These are phyloP conservation scores for Stevia rebaudiana DNA, from an alignment of 140 eudicot genomes.

Conservation along the genomic window DNA sequence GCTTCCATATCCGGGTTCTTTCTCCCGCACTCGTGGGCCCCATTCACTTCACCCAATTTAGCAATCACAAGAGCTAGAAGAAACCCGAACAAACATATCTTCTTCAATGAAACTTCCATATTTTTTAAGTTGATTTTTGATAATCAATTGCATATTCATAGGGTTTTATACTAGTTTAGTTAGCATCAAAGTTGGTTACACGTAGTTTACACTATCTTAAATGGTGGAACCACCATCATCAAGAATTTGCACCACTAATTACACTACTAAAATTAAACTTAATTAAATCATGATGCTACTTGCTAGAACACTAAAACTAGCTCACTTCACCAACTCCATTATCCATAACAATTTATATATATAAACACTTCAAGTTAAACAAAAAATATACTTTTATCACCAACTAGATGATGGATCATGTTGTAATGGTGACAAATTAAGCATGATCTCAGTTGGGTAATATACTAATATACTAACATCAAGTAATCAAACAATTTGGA, in stretches of 20 bases:
- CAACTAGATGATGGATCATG: too few relatives aligned
- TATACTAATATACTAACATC: not conserved
- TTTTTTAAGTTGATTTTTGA: slow-evolving; percentile 12
- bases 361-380: not conserved
- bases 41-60: slow-evolving; percentile 39
- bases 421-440: slow-evolving; percentile 13
- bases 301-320: slow-evolving; percentile 17
- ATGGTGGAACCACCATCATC: slow-evolving; percentile 34
- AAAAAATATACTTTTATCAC: slow-evolving; percentile 7
- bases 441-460: slow-evolving; percentile 23
- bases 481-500: not conserved
- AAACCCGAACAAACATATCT: slow-evolving; percentile 41
- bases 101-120: slow-evolving; percentile 48
- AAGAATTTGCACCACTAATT: slow-evolving; percentile 37
- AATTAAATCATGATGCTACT: slow-evolving; percentile 14
- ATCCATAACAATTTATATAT: slow-evolving; percentile 2
- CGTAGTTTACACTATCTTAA: slow-evolving; percentile 31
- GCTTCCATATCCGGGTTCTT: slow-evolving; percentile 70
- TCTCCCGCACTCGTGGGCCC: slow-evolving; percentile 65
- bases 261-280: slow-evolving; percentile 18
- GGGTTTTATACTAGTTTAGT: slow-evolving; percentile 22
- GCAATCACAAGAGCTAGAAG: slow-evolving; percentile 31
- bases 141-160: slow-evolving; percentile 18
- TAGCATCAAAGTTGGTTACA: slow-evolving; percentile 17
- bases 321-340: slow-evolving; percentile 41